These are phyloP conservation scores for Calonectria pteridis DNA, from an alignment of 2,329 filamentous ascomycete genomes.

Conservation along the genomic window DNA sequence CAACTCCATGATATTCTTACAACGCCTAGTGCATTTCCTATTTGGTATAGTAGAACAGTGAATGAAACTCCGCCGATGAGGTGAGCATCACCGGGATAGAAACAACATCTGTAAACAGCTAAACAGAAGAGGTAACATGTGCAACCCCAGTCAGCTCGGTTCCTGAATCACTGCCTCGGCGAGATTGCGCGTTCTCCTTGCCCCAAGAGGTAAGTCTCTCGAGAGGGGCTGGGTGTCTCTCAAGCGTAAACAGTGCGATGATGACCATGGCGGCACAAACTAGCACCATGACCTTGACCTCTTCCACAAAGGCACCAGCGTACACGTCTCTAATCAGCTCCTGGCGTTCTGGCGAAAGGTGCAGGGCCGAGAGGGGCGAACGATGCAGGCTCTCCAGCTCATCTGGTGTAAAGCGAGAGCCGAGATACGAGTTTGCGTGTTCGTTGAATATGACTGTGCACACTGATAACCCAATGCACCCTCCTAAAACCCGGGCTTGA, in stretches of 20 bases:
- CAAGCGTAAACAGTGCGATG: conserved; percentile 58
- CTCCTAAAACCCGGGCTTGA: conserved; percentile 71
- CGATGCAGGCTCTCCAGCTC: conserved; percentile 59
- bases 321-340: conserved; percentile 56
- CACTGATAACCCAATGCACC: conserved; percentile 68
- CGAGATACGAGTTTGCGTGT: conserved; percentile 55
- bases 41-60: not conserved
- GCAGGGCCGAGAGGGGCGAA: conserved; percentile 55
- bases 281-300: conserved; percentile 61
- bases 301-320: conserved; percentile 58
- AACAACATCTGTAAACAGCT: not conserved
- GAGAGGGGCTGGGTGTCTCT: conserved; percentile 55
- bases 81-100: not conserved
- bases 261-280: conserved; percentile 58
- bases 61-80: not conserved
- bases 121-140: conserved; percentile 38
- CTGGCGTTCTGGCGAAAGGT: conserved; percentile 49
- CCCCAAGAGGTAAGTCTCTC: conserved; percentile 46
- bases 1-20: not conserved
- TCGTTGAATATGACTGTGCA: conserved; percentile 71
- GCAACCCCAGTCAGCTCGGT: conserved; percentile 52
- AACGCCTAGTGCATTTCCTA: not conserved
- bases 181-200: conserved; percentile 46
- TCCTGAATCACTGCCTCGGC: conserved; percentile 53
- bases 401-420: conserved; percentile 48